Evolutionary conservation across 192 early-diverging fungal species (phyloP).

Genomic region (Coemansia sp.): DNA sequence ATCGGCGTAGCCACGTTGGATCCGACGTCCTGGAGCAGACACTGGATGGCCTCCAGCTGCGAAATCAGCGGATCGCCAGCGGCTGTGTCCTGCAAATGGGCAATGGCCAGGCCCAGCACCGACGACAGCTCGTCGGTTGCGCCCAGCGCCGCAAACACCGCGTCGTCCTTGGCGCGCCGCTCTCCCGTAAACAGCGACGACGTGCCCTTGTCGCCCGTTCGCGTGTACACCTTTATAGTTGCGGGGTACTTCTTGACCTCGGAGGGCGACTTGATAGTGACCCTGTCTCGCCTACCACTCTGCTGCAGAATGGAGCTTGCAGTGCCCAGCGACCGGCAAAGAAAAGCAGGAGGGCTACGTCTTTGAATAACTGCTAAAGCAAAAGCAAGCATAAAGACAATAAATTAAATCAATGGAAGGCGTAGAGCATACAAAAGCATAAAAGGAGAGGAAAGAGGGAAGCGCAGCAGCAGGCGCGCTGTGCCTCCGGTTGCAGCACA

Average conservation of each 20-base stretch:
- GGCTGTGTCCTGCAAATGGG: conserved; percentile 14
- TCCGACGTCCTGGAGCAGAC: conserved; percentile 81
- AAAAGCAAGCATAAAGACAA: too few relatives aligned
- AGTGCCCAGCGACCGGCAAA: too few relatives aligned
- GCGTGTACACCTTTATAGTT: conserved; percentile 79
- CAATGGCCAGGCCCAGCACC: conserved; percentile 41
- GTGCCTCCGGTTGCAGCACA: too few relatives aligned
- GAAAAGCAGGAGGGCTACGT: too few relatives aligned
- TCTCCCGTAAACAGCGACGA: conserved; percentile 89
- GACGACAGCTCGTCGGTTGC: conserved; percentile 83
- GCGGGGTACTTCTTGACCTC: conserved; percentile 48
- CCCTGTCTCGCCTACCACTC: too few relatives aligned
- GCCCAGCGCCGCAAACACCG: conserved; percentile 88
- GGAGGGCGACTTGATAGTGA: conserved; percentile 33
- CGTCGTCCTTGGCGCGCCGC: conserved; percentile 80
- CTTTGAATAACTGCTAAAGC: too few relatives aligned
- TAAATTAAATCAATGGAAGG: too few relatives aligned
- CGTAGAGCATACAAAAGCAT: too few relatives aligned
- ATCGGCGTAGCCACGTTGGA: conserved; percentile 91
- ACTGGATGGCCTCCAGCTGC: conserved; percentile 71
- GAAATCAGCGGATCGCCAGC: conserved; percentile 14
- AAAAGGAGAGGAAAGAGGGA: too few relatives aligned
- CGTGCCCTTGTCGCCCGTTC: conserved; percentile 90
- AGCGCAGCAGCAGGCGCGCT: too few relatives aligned
- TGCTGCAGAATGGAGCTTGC: too few relatives aligned